Evolutionary conservation across 495 filamentous ascomycete genomes (phyloP).

Genomic region (Neurospora sp.): DNA sequence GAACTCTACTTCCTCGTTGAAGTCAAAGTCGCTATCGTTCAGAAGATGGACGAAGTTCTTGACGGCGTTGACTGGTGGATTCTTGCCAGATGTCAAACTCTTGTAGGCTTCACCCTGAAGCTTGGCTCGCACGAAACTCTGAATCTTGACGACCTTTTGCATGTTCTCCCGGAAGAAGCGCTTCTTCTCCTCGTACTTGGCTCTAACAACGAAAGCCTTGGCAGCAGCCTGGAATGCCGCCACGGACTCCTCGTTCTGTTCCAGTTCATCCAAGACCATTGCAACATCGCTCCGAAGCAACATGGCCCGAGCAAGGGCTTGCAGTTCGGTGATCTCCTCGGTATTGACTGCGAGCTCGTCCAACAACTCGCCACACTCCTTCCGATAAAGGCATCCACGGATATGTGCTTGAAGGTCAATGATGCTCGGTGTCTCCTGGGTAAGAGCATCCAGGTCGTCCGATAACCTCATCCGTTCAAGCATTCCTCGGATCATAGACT

Average conservation of each 20-base stretch:
- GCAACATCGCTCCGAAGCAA: slow-evolving; percentile 63
- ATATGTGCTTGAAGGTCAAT: slow-evolving; percentile 58
- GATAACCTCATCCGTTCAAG: slow-evolving; percentile 37
- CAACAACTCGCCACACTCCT: slow-evolving; percentile 40
- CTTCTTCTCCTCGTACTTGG: slow-evolving; percentile 70
- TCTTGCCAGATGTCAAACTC: slow-evolving; percentile 90
- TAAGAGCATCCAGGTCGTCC: slow-evolving; percentile 46
- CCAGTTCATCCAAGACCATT: slow-evolving; percentile 59
- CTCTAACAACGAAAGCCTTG: slow-evolving; percentile 63
- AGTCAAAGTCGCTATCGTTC: slow-evolving; percentile 97
- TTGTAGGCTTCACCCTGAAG: slow-evolving; percentile 98
- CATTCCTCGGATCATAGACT: slow-evolving; percentile 44
- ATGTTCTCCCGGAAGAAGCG: slow-evolving; percentile 90
- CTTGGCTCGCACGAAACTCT: slow-evolving; percentile 87
- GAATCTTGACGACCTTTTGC: slow-evolving; percentile 97
- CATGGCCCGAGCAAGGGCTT: slow-evolving; percentile 70
- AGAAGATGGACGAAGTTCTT: slow-evolving; percentile 97
- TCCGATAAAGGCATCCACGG: slow-evolving; percentile 52
- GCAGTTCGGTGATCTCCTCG: slow-evolving; percentile 52
- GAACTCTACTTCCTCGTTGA: slow-evolving; percentile 96
- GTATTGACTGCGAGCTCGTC: slow-evolving; percentile 48
- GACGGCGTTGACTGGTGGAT: slow-evolving; percentile 89
- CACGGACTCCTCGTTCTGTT: slow-evolving; percentile 67
- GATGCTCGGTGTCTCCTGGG: slow-evolving; percentile 47
- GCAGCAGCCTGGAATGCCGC: slow-evolving; percentile 65